Evolutionary conservation across 345 rosid species (phyloP), one percentile per base, ranked within the genome.

Genomic region (Lagerstroemia speciosa): DNA sequence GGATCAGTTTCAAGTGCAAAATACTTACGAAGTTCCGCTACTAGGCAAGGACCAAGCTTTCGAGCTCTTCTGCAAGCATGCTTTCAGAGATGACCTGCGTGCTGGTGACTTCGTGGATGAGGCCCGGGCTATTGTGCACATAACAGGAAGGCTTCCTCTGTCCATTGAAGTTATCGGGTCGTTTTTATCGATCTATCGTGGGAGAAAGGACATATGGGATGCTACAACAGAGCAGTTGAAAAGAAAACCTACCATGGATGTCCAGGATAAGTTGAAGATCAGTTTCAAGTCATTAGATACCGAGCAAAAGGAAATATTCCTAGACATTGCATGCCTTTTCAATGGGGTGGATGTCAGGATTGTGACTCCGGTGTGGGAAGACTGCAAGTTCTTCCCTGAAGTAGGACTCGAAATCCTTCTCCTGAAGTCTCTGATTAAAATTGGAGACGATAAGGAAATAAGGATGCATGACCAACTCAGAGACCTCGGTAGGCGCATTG

Each of bases 111-210:
- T 1, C 5, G 20, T 9, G 8, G 8, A 1, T 19, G 7, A 50
- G 24, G 24, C 70, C 0, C 12, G 24, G 19, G 45, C 32, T 0
- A 60, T 72, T 17, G 34, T 66, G 46, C 1, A 45, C 0, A 37
- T 12, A 9, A 32, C n/a, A 0, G 26, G 70, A 57, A 16, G 61
- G 27, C 19, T 34, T 63, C 73, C 73, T 70, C 37, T 70, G 29
- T 46, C 68, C 45, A 60, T 70, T 41, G 73, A 48, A 37, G 68
- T 2, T 6, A 31, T 27, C 3, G 73, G 73, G 11, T 71, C 73
- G 22, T 50, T 9, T 37, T 64, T 71, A 6, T 55, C 61, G 3
- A 8, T 26, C 30, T 20, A 12, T 1, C 19, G 36, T 36, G 37
- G 22, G 26, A 33, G 34, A 19, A 38, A 2, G 0, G 3, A 34